Conservation (phyloP, 73 alveolate species). For the Breviolum minutum region DNA sequence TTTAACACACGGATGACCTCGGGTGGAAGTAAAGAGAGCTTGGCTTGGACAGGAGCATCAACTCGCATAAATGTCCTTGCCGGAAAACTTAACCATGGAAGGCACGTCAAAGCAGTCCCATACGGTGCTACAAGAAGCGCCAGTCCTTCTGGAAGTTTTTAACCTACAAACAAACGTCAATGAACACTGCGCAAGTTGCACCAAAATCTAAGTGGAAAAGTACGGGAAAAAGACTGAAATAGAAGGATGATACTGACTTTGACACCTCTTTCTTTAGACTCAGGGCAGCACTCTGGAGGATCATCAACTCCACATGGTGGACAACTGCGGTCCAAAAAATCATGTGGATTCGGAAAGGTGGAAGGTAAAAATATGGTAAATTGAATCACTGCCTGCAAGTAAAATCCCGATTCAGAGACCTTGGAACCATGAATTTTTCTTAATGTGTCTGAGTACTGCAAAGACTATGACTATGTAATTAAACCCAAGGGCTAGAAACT, state of each 20-base stretch:
- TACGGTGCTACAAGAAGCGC: not conserved
- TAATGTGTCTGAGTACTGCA: not conserved
- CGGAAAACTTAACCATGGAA: not conserved
- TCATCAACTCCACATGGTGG: slow-evolving; percentile 5
- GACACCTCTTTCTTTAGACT: not conserved
- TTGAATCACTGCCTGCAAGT: slow-evolving; percentile 1
- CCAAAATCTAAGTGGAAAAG: no score
- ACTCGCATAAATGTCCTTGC: slow-evolving; percentile 74
- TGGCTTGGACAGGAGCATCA: slow-evolving; percentile 82
- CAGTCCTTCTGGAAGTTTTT: not conserved
- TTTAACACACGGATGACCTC: not conserved
- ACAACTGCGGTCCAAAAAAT: not conserved
- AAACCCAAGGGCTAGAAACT: not conserved
- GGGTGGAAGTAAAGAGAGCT: slow-evolving; percentile 70
- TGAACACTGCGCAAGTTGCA: no score
- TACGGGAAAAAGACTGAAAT: not conserved
- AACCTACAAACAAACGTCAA: not conserved
- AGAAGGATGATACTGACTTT: not conserved
- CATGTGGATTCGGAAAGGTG: not conserved
- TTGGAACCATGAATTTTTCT: not conserved
- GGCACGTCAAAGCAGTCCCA: not conserved
- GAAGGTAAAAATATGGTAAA: not conserved
- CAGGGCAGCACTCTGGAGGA: slow-evolving; percentile 12
- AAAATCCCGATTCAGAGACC: slow-evolving; percentile 88
- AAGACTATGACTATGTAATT: not conserved